These are phyloP conservation scores for Pseudocercospora fijiensis DNA, from an alignment of 2,329 filamentous ascomycete genomes.

Conservation along the genomic window DNA sequence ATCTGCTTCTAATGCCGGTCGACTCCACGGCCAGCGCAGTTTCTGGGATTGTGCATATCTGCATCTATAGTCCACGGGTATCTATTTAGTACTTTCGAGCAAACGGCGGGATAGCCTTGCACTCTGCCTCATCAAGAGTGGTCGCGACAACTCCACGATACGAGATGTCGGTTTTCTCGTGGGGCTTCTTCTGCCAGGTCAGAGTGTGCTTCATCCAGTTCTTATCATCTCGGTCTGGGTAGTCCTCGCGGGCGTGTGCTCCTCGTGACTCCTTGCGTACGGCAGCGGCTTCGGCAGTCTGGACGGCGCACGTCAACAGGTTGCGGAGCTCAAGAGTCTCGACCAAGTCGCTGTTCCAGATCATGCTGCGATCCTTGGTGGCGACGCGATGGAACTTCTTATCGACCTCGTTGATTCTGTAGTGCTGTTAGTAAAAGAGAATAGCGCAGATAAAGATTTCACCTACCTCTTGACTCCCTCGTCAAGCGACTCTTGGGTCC, in stretches of 20 bases:
- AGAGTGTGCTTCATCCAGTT: conserved; percentile 99
- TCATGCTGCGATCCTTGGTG: conserved; percentile 97
- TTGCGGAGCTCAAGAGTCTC: conserved; percentile 96
- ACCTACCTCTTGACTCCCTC: conserved; percentile 75
- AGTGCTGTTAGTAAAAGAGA: conserved; percentile 20
- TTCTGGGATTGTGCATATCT: background rate
- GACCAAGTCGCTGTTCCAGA: conserved; percentile 97
- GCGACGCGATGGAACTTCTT: conserved; percentile 75
- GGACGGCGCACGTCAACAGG: conserved; percentile 89
- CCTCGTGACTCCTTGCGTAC: conserved; percentile 97
- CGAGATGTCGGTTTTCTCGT: conserved; percentile 78
- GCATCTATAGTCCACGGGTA: background rate
- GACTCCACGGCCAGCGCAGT: background rate
- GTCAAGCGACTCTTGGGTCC: conserved; percentile 88
- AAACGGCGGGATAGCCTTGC: conserved; percentile 93
- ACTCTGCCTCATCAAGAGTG: conserved; percentile 93
- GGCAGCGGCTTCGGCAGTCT: conserved; percentile 87
- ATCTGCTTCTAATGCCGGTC: conserved; percentile 6
- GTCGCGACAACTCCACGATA: conserved; percentile 81
- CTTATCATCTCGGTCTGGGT: conserved; percentile 87
- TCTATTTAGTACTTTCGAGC: conserved; percentile 78
- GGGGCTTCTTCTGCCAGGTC: conserved; percentile 89
- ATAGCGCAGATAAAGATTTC: background rate
- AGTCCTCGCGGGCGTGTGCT: conserved; percentile 96
- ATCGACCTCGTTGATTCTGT: conserved; percentile 76